Evolutionary conservation across 352 stramenopile genomes (phyloP), one percentile per base, ranked within the genome.

Genomic region (Globisporangium spinosum): DNA sequence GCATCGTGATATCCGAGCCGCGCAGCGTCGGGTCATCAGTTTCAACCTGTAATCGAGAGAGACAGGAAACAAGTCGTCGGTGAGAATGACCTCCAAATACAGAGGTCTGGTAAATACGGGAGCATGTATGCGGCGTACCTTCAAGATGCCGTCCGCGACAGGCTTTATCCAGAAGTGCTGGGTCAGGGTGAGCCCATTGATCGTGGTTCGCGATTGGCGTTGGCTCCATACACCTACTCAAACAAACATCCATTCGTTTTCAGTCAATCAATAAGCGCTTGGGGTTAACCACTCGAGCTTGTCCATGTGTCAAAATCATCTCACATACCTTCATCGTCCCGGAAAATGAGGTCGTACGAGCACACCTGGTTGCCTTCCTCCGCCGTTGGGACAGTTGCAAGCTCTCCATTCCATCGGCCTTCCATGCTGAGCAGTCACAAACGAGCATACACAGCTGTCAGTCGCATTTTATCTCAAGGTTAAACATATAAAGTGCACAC

Each of bases 81-180:
- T 51, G 43, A 51, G 2, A 51, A 51, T 23, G 17, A 12, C 17
- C 12, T 22, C 43, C 17, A 22, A 7, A n/a, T 9, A 51, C 22
- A 12, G 3, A 51, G 22, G 22, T 9, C 43, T n/a, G 15, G 40
- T n/a, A n/a, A 22, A 49, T 38, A 38, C 32, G 32, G 4, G 40
- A 49, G 40, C 22, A 47, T 12, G 35, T 23, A 25, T 64, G 12
- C 13, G 34, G 12, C 22, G 25, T 59, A 83, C 79, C 76, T 96
- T 96, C 47, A 93, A 67, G 60, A 96, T 94, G 23, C 88, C 85
- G 68, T 96, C 88, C 3, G 88, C 81, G n/a, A 93, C 86, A 20
- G 88, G 86, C 57, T 89, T 91, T 71, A 96, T 93, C 88, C 88
- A 96, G 64, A 87, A 94, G 74, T 96, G 87, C 76, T 95, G 86